Base-by-base conservation (phyloP, 2,329 filamentous ascomycete species). In the Pezizomycotina sp. region DNA sequence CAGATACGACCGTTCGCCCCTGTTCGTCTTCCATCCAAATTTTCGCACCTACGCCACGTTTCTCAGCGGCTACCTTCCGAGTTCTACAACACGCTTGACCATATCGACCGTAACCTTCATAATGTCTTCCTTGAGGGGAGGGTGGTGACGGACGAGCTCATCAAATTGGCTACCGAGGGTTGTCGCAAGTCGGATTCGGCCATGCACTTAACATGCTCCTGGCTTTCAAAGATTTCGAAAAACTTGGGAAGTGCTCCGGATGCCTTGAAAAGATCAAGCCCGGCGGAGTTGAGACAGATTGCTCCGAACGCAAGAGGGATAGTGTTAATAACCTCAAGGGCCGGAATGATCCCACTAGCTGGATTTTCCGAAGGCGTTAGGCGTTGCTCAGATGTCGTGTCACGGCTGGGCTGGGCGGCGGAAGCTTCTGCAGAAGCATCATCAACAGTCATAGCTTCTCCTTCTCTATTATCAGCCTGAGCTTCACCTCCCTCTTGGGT, bases 171-270 rank as follows among this genome's bases (percentile, higher is more conserved):
- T 70, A 7, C 89, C 89, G 31, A 98, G 68, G 24, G 72, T 70
- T 19, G 68, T 69, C 6, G 84, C 69, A 91, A 64, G 22, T 76
- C 72, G 4, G 68, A 62, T 47, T 92, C 86, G 23, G 65, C 63
- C 66, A 98, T 74, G 46, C 76, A 77, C 49, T 78, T 80, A 39
- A 98, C 73, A 57, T 99, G 91, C 10, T 73, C 68, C 2, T 83
- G 74, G 48, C 82, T 95, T 57, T 93, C 81, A 48, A 98, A 98
- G n/a, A 95, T 82, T 54, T 93, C 81, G 47, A 98, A 77, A 55
- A 84, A 95, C 48, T 73, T 79, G 38, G 84, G 75, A 27, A 98
- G 65, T 2, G 82, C 84, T 39, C 72, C 67, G 0, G 84, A 93
- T 0, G 73, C 69, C 38, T 82, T 74, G 50, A 98, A 91, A 53